Evolutionary conservation across 2,329 filamentous ascomycete species (phyloP), one percentile per base, ranked within the genome.

Genomic region (Tolypocladium sp.): DNA sequence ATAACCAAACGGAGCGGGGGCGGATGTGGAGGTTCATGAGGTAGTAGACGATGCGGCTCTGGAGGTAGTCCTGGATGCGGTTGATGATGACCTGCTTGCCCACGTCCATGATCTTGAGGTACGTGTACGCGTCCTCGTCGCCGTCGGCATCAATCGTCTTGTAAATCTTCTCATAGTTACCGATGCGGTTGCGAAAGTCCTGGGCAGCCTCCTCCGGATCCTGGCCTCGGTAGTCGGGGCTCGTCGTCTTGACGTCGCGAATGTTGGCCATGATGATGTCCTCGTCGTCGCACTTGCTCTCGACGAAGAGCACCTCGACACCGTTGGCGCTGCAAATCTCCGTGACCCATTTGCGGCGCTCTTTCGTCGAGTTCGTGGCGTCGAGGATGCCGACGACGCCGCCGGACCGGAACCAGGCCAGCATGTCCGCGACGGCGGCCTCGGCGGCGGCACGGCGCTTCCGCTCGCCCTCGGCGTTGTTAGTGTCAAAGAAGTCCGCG

Each of bases 11-110:
- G 4, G 92, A 96, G 59, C 94, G 86, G 22, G 93, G 93, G 64
- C 93, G 93, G 73, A 99, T 99, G 76, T 99, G 94, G 44, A 99
- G 81, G 72, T 97, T 99, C 87, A 97, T 97, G 60, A 97, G 85
- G 72, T 97, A 99, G 76, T 99, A 99, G 53, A 99, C 93, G 52
- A 99, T 88, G 60, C 94, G 88, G 73, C 91, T 96, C 73, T 97
- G 94, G 35, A 99, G 81, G 70, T 99, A 99, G 74, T 99, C 94
- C 71, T 92, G 88, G 69, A 99, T 96, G 70, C 90, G 88, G 77
- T 97, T 99, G 82, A 99, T 97, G 69, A 97, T 94, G 70, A 97
- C 92, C 70, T 96, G 91, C 66, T 91, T 91, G 60, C 94, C 92
- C 15, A 97, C 91, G 69, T 99, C 88, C 81, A 97, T 95, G 70